Base-by-base conservation (phyloP, 2,329 filamentous ascomycete species). In the Fusarium fujikuroi region DNA sequence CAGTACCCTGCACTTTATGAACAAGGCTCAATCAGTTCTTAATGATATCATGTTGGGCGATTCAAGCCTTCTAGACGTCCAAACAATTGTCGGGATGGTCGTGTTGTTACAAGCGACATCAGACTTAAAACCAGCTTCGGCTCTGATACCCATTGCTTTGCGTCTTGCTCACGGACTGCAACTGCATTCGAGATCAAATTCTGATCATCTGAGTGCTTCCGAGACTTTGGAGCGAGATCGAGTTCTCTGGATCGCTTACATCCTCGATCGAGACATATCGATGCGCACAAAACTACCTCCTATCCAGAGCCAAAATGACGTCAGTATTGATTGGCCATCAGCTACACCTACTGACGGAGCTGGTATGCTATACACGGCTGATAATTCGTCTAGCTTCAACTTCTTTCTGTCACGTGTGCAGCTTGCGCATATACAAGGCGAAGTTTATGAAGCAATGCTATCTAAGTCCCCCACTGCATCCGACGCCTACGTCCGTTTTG, bases 171-270 rank as follows among this genome's bases (percentile, higher is more conserved):
- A 74, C 6, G 46, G 42, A 2, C 10, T 75, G 16, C 34, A 57
- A 4, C 12, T 75, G 0, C 43, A 46, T 2, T 14, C 43, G 0
- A 19, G 43, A 9, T 14, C 18, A 9, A 15, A 14, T 9, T 10
- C 14, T 3, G 44, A 47, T 15, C 14, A 47, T 30, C 9, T 47
- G 3, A 21, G 2, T 11, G 2, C 9, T 15, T n/a, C 44, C 0
- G 44, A 47, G 5, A 7, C 44, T 4, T 3, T 47, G 25, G 44
- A 47, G 25, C 14, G 44, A 47, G 25, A 47, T 21, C 60, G 73
- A 0, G 73, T 73, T 0, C 74, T 74, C 18, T 74, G 72, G 72
- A 64, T 74, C 8, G 70, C 70, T 1, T 74, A 74, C 2, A 49
- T 74, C 9, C 59, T 73, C 1, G 72, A 74, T 18, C 59, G 68